phyloP scores from a whole-genome alignment of 1,284 basidiomycete species.

The Rhodotorula sp. region DNA sequence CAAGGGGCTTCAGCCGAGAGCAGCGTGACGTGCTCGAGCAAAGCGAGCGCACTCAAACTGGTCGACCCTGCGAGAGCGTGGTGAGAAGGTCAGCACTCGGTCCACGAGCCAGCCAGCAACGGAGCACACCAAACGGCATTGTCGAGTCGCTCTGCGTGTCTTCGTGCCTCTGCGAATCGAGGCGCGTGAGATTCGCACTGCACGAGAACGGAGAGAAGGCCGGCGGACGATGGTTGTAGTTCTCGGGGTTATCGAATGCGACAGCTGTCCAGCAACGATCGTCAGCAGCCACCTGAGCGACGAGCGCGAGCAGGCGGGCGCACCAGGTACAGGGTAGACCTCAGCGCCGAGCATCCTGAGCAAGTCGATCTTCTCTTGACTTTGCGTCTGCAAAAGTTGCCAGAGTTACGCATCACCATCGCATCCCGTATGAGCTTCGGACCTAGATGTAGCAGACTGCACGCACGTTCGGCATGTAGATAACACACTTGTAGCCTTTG shows the following conservation, averaged over 20 bases:
- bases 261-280: constrained; percentile 61
- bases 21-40: constrained; percentile 63
- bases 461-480: constrained; percentile 92
- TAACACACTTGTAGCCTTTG: constrained; percentile 95
- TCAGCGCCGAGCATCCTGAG: constrained; percentile 95
- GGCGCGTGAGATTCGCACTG: neutral
- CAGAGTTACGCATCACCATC: too few relatives aligned
- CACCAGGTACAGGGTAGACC: constrained; percentile 81
- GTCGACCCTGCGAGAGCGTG: constrained; percentile 53
- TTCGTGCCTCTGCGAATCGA: constrained; percentile 62
- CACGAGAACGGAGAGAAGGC: neutral
- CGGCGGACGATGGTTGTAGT: constrained; percentile 85
- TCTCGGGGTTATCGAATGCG: constrained; percentile 89
- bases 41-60: constrained; percentile 70
- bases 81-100: neutral
- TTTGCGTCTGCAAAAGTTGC: constrained; percentile 63
- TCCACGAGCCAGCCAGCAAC: too few relatives aligned
- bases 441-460: too few relatives aligned
- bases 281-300: neutral
- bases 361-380: constrained; percentile 97
- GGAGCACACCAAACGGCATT: constrained; percentile 74
- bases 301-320: constrained; percentile 23
- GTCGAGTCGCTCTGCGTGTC: constrained; percentile 75
- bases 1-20: too few relatives aligned
- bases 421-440: too few relatives aligned